Evolutionary conservation across 305 asterid genomes (phyloP).

Genomic region (Fraxinus floribunda): DNA sequence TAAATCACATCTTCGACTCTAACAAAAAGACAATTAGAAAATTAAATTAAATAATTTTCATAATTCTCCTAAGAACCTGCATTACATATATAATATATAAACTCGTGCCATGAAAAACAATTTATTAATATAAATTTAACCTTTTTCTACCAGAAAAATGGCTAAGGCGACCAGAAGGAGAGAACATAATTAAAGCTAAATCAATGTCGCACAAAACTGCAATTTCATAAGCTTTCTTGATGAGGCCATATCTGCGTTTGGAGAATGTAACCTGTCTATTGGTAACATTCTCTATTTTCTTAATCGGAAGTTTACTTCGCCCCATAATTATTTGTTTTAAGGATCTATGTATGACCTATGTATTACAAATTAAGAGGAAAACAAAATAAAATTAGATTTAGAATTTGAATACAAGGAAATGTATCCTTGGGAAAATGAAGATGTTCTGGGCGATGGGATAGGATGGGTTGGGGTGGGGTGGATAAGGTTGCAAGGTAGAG

Average conservation of each 20-base stretch:
- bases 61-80: not conserved
- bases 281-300: constrained; percentile 67
- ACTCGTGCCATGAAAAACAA: not conserved
- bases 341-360: not conserved
- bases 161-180: constrained; percentile 75
- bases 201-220: constrained; percentile 70
- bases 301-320: constrained; percentile 69
- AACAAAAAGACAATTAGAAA: not conserved
- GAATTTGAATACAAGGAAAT: not conserved
- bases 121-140: constrained; percentile 25
- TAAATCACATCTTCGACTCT: constrained; percentile 73
- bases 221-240: constrained; percentile 69
- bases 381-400: not conserved
- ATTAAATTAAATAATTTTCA: not conserved
- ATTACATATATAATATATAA: not conserved
- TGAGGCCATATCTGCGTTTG: constrained; percentile 72
- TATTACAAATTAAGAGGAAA: not conserved
- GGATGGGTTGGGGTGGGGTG: not conserved
- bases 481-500: constrained; percentile 27
- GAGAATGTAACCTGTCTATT: constrained; percentile 71
- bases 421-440: not conserved
- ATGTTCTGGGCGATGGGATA: not conserved
- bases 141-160: constrained; percentile 76
- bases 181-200: constrained; percentile 63
- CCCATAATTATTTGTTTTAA: constrained; percentile 43